Evolutionary conservation across 768 basidiomycete genomes (phyloP).

Genomic region (Leccinum disarticulatum): DNA sequence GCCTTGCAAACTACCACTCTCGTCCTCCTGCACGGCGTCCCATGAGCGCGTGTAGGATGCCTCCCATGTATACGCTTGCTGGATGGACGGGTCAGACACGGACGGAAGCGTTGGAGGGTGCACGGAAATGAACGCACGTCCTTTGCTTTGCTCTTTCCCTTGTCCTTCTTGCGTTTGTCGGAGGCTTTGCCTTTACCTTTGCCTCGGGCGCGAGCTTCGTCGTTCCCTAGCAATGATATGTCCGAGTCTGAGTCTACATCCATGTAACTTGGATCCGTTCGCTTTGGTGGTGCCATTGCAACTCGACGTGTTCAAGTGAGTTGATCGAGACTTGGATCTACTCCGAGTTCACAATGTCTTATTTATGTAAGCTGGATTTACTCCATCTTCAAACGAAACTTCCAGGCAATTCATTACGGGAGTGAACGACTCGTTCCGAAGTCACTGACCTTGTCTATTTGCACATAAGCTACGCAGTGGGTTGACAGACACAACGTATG

Average conservation of each 20-base stretch:
- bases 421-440: too few species aligned
- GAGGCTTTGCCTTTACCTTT: constrained; percentile 57
- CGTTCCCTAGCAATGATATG: constrained; percentile 58
- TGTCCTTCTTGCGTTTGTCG: constrained; percentile 54
- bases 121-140: constrained; percentile 24
- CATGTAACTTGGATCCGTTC: constrained; percentile 40
- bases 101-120: neutral
- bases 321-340: too few species aligned
- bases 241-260: constrained; percentile 72
- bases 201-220: constrained; percentile 46
- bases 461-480: too few species aligned
- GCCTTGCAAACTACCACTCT: constrained; percentile 83
- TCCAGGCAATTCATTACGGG: too few species aligned
- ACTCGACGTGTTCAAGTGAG: too few species aligned
- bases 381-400: too few species aligned
- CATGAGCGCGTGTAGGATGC: constrained; percentile 92
- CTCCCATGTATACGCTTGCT: constrained; percentile 95
- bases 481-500: too few species aligned
- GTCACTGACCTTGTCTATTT: too few species aligned
- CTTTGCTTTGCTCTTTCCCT: constrained; percentile 42
- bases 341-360: too few species aligned
- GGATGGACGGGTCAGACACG: constrained; percentile 13
- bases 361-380: too few species aligned
- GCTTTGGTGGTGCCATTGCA: constrained; percentile 28
- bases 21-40: constrained; percentile 98